Base-by-base conservation (phyloP, 257 asterid species). In the Fraxinus anomala region DNA sequence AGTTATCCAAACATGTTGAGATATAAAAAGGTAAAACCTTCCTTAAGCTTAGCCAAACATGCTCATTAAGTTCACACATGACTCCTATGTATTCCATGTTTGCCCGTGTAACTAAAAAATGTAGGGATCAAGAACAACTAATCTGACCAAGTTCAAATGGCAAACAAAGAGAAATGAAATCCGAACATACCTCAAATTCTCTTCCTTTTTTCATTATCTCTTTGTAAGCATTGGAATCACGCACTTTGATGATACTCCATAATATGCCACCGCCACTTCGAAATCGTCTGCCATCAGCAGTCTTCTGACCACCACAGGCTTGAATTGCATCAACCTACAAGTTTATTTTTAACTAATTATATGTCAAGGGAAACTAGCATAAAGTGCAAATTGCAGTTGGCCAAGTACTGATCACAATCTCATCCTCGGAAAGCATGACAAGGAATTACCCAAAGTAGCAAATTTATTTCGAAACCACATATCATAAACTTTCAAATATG, bases 241-340 rank as follows among this genome's bases (percentile, higher is more conserved):
- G 98, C 73, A 54, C 82, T 89, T 92, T 96, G 85, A 96, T 86
- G 79, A 96, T 86, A 83, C 87, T 89, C 99, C 97, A 96, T 65
- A 93, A 83, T 86, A 93, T 86, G 70, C 99, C 98, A 73, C 99
- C 97, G 61, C 97, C 97, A 59, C 24, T 85, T 40, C 97, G 92
- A 40, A 59, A 85, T 23, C 97, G 97, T 76, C 78, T 80, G 30
- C 97, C 97, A 85, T 89, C 96, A 14, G 84, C 81, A 40, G 96
- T 91, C 86, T 89, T 92, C 85, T 96, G 97, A 40, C 99, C 98
- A 34, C 99, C 99, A 88, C 97, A 93, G 59, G 90, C 88, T 87
- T 88, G 98, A 83, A 96, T 89, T 70, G 98, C 99, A 76, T 93
- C 96, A 75, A 96, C 98, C 99, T 93, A 85, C 81, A 87, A 40